Percentiles rank a stretch among this genome's conserved stretches.
These are phyloP conservation scores for Pseudopediastrum boryanum DNA, from an alignment of 139 green algal genomes.

Conservation along the genomic window DNA sequence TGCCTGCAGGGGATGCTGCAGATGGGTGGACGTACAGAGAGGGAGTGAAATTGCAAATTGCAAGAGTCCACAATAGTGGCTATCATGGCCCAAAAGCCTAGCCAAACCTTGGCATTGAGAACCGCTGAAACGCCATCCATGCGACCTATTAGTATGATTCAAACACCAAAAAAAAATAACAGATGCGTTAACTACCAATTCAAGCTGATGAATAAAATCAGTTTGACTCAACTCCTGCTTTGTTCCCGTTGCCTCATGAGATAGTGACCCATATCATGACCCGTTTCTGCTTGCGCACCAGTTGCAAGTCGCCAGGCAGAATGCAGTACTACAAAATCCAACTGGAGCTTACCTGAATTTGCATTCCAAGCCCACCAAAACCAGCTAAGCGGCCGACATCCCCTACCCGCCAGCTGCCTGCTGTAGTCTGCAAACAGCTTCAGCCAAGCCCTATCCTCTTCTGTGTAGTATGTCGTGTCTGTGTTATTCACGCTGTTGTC, in stretches of 20 bases:
- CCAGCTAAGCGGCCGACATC: constrained; percentile 20
- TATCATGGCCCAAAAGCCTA: no score
- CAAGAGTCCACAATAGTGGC: no score
- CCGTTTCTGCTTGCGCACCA: not conserved
- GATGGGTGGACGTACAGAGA: no score
- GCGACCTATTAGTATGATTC: no score
- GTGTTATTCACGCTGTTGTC: constrained; percentile 38
- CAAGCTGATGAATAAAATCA: not conserved
- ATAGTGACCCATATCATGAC: not conserved
- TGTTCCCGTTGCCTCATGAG: no score
- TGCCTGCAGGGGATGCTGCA: no score
- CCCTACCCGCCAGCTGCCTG: constrained; percentile 1
- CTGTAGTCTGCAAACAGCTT: constrained; percentile 28
- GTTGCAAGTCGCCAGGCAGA: not conserved
- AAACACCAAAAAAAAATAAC: no score
- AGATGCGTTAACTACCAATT: no score
- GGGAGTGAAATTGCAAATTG: no score
- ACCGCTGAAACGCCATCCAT: no score
- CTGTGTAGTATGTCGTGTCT: constrained; percentile 27
- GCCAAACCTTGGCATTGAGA: no score
- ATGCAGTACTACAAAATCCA: not conserved
- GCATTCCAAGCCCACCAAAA: constrained; percentile 31
- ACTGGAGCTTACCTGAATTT: not conserved
- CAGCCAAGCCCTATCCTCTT: constrained; percentile 21
- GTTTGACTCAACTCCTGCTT: not conserved